These are phyloP conservation scores for Shiraia sp. DNA, from an alignment of 2,329 filamentous ascomycete genomes.

Conservation along the genomic window DNA sequence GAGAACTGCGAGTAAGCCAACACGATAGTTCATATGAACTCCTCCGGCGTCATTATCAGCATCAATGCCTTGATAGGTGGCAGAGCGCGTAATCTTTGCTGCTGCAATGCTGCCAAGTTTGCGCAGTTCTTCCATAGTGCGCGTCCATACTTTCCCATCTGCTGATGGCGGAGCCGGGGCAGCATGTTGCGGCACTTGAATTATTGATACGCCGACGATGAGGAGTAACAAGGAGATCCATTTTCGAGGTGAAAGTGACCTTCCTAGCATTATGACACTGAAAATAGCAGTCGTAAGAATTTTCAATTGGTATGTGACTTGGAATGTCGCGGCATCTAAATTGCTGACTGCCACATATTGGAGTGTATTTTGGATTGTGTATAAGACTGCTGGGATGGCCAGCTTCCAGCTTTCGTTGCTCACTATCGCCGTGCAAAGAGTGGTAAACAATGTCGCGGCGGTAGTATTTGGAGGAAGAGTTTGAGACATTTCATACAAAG, in stretches of 20 bases:
- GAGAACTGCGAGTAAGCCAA: slow-evolving; percentile 79
- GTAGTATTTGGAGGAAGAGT: slow-evolving; percentile 78
- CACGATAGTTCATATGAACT: slow-evolving; percentile 72
- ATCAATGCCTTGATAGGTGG: slow-evolving; percentile 87
- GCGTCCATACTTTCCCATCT: slow-evolving; percentile 69
- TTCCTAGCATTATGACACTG: slow-evolving; percentile 75
- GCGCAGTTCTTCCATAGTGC: slow-evolving; percentile 76
- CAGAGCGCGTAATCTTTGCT: slow-evolving; percentile 63
- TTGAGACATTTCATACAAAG: slow-evolving; percentile 82
- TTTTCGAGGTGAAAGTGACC: slow-evolving; percentile 70
- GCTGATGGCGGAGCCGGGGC: slow-evolving; percentile 58
- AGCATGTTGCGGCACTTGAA: slow-evolving; percentile 73
- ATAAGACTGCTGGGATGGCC: slow-evolving; percentile 83
- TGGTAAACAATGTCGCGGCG: slow-evolving; percentile 76
- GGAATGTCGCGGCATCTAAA: slow-evolving; percentile 88
- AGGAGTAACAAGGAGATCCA: slow-evolving; percentile 82
- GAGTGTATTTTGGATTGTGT: slow-evolving; percentile 90
- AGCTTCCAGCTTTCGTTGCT: slow-evolving; percentile 93
- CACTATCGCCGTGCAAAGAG: slow-evolving; percentile 80
- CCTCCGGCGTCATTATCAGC: slow-evolving; percentile 59
- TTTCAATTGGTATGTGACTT: slow-evolving; percentile 92
- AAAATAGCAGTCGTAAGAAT: slow-evolving; percentile 89
- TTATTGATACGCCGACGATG: slow-evolving; percentile 79
- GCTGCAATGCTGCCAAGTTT: slow-evolving; percentile 61
- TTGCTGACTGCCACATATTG: slow-evolving; percentile 93